Conservation (phyloP, 2,329 filamentous ascomycete species). For the Hymenotorrendiella dingleyae region DNA sequence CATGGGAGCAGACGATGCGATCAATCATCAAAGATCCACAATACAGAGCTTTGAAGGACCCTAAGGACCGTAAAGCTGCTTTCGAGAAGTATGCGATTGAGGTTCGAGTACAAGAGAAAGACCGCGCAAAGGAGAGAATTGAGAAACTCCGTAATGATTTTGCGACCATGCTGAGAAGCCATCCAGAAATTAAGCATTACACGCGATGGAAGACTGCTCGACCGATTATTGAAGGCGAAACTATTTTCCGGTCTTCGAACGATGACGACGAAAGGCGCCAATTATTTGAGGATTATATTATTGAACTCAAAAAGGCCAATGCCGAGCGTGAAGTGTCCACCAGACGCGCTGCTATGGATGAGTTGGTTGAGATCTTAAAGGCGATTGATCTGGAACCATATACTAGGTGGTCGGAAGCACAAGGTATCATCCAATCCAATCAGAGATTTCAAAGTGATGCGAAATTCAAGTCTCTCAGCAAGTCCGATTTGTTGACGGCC, state of each 20-base stretch:
- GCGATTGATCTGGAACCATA: conserved; percentile 84
- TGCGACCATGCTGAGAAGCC: conserved; percentile 88
- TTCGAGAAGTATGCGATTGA: conserved; percentile 96
- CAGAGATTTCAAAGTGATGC: conserved; percentile 72
- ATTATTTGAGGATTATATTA: conserved; percentile 89
- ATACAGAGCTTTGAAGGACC: conserved; percentile 88
- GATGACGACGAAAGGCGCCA: conserved; percentile 82
- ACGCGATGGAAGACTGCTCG: conserved; percentile 95
- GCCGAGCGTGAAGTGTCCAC: conserved; percentile 66
- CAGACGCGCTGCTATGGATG: conserved; percentile 77
- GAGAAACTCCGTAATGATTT: conserved; percentile 91
- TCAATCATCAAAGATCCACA: conserved; percentile 84
- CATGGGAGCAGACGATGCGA: conserved; percentile 84
- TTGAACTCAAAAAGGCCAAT: conserved; percentile 75
- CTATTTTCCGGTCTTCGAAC: conserved; percentile 86
- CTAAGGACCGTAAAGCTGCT: conserved; percentile 79
- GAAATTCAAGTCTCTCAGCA: conserved; percentile 79
- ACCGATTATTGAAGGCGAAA: conserved; percentile 90
- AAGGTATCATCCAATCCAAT: conserved; percentile 72
- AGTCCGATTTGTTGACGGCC: conserved; percentile 82
- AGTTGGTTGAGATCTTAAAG: conserved; percentile 71
- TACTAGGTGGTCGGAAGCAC: conserved; percentile 89
- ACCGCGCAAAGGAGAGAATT: conserved; percentile 86
- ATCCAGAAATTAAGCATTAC: conserved; percentile 95
- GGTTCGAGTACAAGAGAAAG: conserved; percentile 85